phyloP scores from a whole-genome alignment of 257 asterid species.

The Fraxinus quadrangulata region DNA sequence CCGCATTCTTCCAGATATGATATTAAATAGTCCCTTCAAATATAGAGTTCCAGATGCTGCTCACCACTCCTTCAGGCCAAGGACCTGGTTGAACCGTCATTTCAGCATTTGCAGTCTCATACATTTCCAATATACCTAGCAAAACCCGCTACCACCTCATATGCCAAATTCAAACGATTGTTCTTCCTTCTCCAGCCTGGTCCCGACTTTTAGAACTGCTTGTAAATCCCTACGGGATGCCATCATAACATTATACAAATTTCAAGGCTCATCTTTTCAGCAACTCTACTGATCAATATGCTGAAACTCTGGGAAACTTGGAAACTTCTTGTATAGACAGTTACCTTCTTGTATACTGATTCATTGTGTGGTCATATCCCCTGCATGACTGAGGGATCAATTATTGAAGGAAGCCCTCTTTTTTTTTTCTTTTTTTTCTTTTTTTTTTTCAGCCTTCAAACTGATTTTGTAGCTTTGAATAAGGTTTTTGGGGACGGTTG shows the following conservation, averaged over 20 bases:
- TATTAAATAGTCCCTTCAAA: background rate
- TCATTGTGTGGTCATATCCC: background rate
- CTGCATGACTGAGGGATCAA: background rate
- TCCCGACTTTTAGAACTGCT: background rate
- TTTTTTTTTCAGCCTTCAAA: background rate
- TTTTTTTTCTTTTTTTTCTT: background rate
- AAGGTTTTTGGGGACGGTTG: slow-evolving; percentile 13
- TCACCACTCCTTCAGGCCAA: background rate
- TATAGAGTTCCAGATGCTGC: background rate
- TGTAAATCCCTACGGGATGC: background rate
- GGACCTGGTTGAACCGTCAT: background rate
- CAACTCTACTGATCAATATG: slow-evolving; percentile 5
- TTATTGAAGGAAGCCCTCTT: background rate
- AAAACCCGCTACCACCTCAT: background rate
- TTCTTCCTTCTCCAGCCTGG: background rate
- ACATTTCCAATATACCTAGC: background rate
- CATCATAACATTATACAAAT: background rate
- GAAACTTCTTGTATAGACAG: background rate
- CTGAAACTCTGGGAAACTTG: background rate
- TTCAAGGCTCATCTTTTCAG: background rate
- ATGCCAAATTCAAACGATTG: background rate
- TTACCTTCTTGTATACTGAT: background rate
- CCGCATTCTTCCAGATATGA: background rate
- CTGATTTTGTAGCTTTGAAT: slow-evolving; percentile 1
- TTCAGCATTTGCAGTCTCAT: background rate